Base-by-base conservation (phyloP, 139 green algal species). In the Trebouxia sp. region DNA sequence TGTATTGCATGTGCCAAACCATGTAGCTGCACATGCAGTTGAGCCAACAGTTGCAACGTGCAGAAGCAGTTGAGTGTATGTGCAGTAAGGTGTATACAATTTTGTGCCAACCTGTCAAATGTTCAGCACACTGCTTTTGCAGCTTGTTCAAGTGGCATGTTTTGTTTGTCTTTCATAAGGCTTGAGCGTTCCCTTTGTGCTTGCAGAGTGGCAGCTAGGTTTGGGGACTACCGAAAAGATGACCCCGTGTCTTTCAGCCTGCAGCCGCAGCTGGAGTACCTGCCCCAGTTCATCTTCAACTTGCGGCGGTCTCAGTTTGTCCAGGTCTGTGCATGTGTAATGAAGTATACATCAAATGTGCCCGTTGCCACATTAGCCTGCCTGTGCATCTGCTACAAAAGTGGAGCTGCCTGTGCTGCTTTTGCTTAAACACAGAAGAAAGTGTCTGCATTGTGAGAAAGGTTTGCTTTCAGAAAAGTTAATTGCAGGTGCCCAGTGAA, bases 271-370 rank as follows among this genome's bases (percentile, higher is more conserved):
- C 88, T 99, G 48, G 85, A 85, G 80, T 97, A 97, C 88, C 99
- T 94, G 90, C 97, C 97, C 7, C 95, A 98, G 87, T 99, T 99
- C 91, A 97, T 99, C 92, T 99, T 99, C 91, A 98, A 99, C 88
- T 90, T 99, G 77, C 87, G 97, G 4, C 89, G 96, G 45, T 95
- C 87, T 24, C 94, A 95, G 79, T 98, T 98, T 85, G 93, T 98
- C 78, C 95, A 98, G 90, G 85, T 86, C 38, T n/a, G n/a, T n/a
- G n/a, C n/a, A n/a, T n/a, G n/a, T n/a, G n/a, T n/a, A n/a, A n/a
- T n/a, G n/a, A n/a, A n/a, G n/a, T n/a, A n/a, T n/a, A n/a, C n/a
- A n/a, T n/a, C n/a, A n/a, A n/a, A n/a, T n/a, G n/a, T n/a, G n/a
- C n/a, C n/a, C n/a, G n/a, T n/a, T n/a, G n/a, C n/a, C n/a, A n/a